phyloP scores from a whole-genome alignment of 768 basidiomycete species.

The Boletus tylopilopsis region DNA sequence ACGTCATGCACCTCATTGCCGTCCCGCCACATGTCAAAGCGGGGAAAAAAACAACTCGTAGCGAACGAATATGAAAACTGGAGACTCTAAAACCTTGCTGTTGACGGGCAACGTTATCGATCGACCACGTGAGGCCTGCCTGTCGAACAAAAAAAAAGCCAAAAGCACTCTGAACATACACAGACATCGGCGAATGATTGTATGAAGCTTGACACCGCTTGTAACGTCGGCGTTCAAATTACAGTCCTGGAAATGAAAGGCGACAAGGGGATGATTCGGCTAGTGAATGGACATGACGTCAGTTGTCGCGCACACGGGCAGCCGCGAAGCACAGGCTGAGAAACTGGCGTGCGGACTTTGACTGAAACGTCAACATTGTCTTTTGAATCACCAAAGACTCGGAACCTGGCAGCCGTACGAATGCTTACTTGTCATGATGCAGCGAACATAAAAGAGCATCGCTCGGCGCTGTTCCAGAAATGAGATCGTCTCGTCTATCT shows the following conservation, averaged over 20 bases:
- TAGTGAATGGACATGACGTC: not conserved
- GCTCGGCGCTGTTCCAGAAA: too few species aligned
- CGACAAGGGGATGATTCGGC: constrained; percentile 5
- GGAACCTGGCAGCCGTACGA: too few species aligned
- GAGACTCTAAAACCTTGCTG: constrained; percentile 6
- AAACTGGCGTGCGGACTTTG: constrained; percentile 1
- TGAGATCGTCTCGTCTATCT: too few species aligned
- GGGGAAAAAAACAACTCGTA: too few species aligned
- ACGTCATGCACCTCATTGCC: constrained; percentile 33
- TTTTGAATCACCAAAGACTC: not conserved
- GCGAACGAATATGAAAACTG: not conserved
- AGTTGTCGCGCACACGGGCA: not conserved
- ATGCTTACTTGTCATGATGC: too few species aligned
- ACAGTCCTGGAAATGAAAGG: constrained; percentile 5
- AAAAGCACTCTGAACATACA: not conserved
- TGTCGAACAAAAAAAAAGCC: not conserved
- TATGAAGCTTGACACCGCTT: constrained; percentile 16
- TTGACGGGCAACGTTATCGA: constrained; percentile 8
- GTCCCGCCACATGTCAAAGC: constrained; percentile 28
- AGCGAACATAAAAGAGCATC: too few species aligned
- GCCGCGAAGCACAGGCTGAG: not conserved
- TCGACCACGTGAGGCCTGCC: constrained; percentile 14
- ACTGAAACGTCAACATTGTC: not conserved
- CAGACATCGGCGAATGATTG: constrained; percentile 9
- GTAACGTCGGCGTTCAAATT: constrained; percentile 1